A percentile compares a stretch with the other conserved stretches of the same genome.
Evolutionary conservation across 768 basidiomycete genomes (phyloP).

Genomic region (Auriscalpium orientale): DNA sequence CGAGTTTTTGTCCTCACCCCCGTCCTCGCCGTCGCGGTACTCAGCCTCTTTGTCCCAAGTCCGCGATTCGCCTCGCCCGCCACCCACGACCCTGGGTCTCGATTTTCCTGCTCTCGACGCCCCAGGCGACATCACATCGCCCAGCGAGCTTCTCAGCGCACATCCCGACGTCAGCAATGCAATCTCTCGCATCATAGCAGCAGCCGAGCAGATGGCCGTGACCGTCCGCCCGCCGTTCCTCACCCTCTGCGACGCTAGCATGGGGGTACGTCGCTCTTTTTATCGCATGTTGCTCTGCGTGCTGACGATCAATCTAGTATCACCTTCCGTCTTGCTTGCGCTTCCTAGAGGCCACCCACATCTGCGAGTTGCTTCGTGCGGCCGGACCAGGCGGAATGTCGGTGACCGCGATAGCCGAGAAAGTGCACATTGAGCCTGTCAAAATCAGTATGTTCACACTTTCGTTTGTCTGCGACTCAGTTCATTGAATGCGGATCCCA

Average conservation of each 20-base stretch:
- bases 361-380: slow-evolving; percentile 61
- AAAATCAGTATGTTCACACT: slow-evolving; percentile 41
- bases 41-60: slow-evolving; percentile 5
- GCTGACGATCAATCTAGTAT: slow-evolving; percentile 35
- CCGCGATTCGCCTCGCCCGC: background rate
- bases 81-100: slow-evolving; percentile 7
- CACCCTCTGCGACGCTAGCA: slow-evolving; percentile 63
- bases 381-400: slow-evolving; percentile 49
- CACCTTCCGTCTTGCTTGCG: slow-evolving; percentile 71
- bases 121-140: slow-evolving; percentile 27
- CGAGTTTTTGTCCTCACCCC: background rate
- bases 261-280: slow-evolving; percentile 35
- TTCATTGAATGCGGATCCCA: no score
- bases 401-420: slow-evolving; percentile 31
- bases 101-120: slow-evolving; percentile 21
- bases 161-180: slow-evolving; percentile 55
- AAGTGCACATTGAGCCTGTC: slow-evolving; percentile 33
- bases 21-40: slow-evolving; percentile 11
- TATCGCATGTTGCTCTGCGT: background rate
- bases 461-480: no score
- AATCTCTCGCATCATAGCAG: slow-evolving; percentile 57
- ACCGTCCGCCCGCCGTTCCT: slow-evolving; percentile 64
- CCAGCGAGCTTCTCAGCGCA: slow-evolving; percentile 46
- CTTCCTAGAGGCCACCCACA: slow-evolving; percentile 63
- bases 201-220: slow-evolving; percentile 57